Conservation (phyloP, 2,329 filamentous ascomycete species). For the Sphaerulina populicola region DNA sequence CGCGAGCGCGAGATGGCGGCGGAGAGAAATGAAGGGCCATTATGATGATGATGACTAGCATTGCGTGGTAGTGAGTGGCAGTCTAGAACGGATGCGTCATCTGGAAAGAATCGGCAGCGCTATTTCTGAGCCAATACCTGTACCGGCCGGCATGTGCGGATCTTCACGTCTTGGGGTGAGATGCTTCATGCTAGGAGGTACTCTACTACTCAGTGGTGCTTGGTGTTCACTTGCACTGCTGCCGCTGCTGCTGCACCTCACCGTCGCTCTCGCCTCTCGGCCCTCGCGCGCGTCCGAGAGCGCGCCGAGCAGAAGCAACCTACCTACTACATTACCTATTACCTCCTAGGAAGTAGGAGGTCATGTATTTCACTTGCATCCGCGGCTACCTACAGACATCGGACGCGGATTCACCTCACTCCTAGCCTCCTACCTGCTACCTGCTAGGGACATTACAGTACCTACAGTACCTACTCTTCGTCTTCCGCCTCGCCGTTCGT, state of each 20-base stretch:
- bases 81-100: background rate
- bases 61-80: background rate
- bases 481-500: no score
- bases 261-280: background rate
- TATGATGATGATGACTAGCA: background rate
- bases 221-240: no score
- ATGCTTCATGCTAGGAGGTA: no score
- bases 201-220: no score
- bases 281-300: background rate
- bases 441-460: no score
- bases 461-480: no score
- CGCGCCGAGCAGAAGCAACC: background rate
- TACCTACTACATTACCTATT: no score
- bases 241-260: background rate
- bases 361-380: no score
- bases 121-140: background rate
- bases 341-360: no score
- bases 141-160: background rate
- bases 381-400: no score
- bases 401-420: no score
- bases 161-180: background rate
- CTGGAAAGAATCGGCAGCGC: conserved; percentile 1
- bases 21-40: background rate
- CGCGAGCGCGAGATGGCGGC: background rate
- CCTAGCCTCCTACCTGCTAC: no score